Percentiles rank a stretch among this genome's conserved stretches.
Conservation (phyloP, 1,284 basidiomycete genomes). For the Athelia psychrophila region DNA sequence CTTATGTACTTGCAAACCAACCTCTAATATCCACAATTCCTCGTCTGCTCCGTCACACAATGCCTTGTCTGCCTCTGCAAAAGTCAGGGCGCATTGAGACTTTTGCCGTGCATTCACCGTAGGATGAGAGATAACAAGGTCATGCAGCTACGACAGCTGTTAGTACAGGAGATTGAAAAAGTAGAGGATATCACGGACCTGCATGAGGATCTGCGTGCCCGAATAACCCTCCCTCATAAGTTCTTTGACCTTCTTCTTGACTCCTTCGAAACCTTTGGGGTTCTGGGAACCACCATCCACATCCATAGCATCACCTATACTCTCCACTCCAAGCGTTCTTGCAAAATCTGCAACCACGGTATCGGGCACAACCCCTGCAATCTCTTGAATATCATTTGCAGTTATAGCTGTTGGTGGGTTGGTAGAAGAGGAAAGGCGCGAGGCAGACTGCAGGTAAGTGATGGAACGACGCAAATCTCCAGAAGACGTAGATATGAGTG, state of each 20-base stretch:
- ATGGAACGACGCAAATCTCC: slow-evolving; percentile 98
- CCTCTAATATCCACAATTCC: slow-evolving; percentile 91
- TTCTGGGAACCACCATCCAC: slow-evolving; percentile 36
- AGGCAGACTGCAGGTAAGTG: slow-evolving; percentile 96
- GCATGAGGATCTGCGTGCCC: slow-evolving; percentile 85
- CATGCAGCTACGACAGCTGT: slow-evolving; percentile 70
- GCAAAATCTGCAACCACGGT: slow-evolving; percentile 71
- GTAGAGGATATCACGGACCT: slow-evolving; percentile 55
- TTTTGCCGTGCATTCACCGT: slow-evolving; percentile 82
- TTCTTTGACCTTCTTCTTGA: slow-evolving; percentile 71
- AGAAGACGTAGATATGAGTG: slow-evolving; percentile 79
- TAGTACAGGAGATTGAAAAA: background rate
- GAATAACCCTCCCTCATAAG: slow-evolving; percentile 91
- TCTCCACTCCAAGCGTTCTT: slow-evolving; percentile 73
- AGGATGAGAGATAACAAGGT: slow-evolving; percentile 83
- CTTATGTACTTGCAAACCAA: slow-evolving; percentile 77
- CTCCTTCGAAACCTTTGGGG: slow-evolving; percentile 60
- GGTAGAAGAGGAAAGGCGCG: slow-evolving; percentile 75
- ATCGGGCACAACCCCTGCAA: slow-evolving; percentile 92
- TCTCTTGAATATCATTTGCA: slow-evolving; percentile 85
- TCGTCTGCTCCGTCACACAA: slow-evolving; percentile 98
- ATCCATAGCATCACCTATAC: slow-evolving; percentile 46
- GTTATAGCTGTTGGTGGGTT: slow-evolving; percentile 72
- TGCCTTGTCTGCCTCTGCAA: slow-evolving; percentile 96
- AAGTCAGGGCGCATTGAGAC: slow-evolving; percentile 76